Percentiles rank a stretch among this genome's conserved stretches.
These are phyloP conservation scores for Ascoidea rubescens DNA, from an alignment of 805 yeast species.

Conservation along the genomic window DNA sequence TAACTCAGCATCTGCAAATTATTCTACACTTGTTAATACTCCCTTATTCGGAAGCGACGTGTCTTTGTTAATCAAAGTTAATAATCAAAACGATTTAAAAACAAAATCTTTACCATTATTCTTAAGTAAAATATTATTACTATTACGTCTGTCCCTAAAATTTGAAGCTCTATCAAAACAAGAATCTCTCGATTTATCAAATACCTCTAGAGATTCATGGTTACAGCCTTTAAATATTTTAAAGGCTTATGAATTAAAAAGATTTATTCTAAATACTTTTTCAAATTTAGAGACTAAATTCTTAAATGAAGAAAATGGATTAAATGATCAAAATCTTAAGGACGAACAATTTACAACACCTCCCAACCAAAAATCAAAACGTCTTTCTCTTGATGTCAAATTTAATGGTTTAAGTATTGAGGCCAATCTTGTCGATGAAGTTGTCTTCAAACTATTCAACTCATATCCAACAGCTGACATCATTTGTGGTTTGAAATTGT, in stretches of 20 bases:
- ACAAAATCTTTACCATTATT: not conserved
- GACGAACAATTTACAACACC: not conserved
- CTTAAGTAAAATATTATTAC: no score
- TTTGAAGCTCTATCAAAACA: not conserved
- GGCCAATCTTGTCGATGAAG: not conserved
- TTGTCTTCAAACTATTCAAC: not conserved
- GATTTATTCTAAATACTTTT: not conserved
- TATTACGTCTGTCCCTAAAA: not conserved
- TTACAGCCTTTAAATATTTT: conserved; percentile 7
- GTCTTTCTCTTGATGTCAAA: not conserved
- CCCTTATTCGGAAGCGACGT: conserved; percentile 10
- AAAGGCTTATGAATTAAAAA: conserved; percentile 6
- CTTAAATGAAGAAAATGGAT: not conserved
- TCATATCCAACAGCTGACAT: conserved; percentile 10
- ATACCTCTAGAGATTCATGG: conserved; percentile 8
- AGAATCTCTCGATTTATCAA: conserved; percentile 4
- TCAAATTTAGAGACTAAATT: not conserved
- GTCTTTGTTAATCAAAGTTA: conserved; percentile 6
- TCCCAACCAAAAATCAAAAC: not conserved
- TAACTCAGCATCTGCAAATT: not conserved
- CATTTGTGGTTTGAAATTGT: conserved; percentile 32
- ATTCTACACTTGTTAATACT: conserved; percentile 1
- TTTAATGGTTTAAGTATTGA: no score
- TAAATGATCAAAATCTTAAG: not conserved
- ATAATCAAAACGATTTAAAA: conserved; percentile 1